Percentiles rank a stretch among this genome's conserved stretches.
Conservation (phyloP, 2,329 filamentous ascomycete genomes). For the Diaporthe citri region DNA sequence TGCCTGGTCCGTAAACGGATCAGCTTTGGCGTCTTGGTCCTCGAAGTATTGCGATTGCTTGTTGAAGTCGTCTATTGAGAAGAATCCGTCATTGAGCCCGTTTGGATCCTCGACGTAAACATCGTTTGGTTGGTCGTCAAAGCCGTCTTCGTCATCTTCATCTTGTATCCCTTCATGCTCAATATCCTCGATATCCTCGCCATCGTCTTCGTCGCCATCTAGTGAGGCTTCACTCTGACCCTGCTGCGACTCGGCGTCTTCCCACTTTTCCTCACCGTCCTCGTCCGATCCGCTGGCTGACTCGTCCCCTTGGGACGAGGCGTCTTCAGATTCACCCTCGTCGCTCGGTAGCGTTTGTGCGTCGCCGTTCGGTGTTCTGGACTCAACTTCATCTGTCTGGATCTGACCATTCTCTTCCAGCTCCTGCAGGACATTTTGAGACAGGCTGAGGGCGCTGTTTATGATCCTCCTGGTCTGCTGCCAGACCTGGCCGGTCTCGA, state of each 20-base stretch:
- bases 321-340: constrained; percentile 55
- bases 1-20: constrained; percentile 78
- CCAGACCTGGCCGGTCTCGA: constrained; percentile 91
- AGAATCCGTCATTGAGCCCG: constrained; percentile 96
- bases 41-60: constrained; percentile 91
- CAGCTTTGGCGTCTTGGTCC: constrained; percentile 82
- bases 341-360: constrained; percentile 49
- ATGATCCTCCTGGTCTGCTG: constrained; percentile 91
- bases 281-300: constrained; percentile 49
- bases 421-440: constrained; percentile 60
- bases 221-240: constrained; percentile 46
- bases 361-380: constrained; percentile 43
- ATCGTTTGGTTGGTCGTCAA: constrained; percentile 62
- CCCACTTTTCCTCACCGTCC: constrained; percentile 53
- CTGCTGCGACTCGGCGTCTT: constrained; percentile 47
- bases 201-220: constrained; percentile 48
- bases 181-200: constrained; percentile 48
- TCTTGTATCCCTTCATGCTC: constrained; percentile 46
- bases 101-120: constrained; percentile 79
- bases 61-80: constrained; percentile 98
- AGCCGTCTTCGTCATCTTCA: constrained; percentile 56
- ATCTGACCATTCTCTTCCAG: constrained; percentile 57
- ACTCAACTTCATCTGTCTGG: neutral
- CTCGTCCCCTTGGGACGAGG: constrained; percentile 40
- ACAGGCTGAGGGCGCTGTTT: constrained; percentile 64